These are phyloP conservation scores for Ogataea saltuana DNA, from an alignment of 805 yeast genomes.

Conservation along the genomic window DNA sequence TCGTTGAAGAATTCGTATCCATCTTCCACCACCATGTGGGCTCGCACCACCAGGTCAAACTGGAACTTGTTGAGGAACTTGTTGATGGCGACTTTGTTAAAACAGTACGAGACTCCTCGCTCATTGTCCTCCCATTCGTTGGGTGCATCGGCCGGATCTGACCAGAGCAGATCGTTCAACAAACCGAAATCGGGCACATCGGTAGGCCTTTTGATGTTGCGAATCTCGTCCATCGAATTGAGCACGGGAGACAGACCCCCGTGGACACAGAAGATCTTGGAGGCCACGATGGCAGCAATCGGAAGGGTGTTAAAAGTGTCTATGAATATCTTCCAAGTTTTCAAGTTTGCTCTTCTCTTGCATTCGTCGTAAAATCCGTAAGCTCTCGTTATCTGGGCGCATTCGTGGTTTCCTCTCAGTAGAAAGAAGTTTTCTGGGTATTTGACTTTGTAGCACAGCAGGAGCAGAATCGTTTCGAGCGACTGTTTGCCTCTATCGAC, in stretches of 20 bases:
- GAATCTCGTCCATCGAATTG: slow-evolving; percentile 70
- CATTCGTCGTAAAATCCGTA: slow-evolving; percentile 98
- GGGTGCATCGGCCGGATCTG: slow-evolving; percentile 80
- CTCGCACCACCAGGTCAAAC: slow-evolving; percentile 79
- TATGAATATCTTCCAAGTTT: slow-evolving; percentile 90
- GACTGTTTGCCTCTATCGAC: slow-evolving; percentile 98
- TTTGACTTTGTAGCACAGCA: slow-evolving; percentile 91
- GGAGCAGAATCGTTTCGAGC: slow-evolving; percentile 82
- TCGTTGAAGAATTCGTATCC: slow-evolving; percentile 79
- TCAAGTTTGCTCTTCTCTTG: slow-evolving; percentile 87
- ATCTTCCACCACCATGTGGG: slow-evolving; percentile 86
- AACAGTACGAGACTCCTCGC: slow-evolving; percentile 80
- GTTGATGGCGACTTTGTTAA: slow-evolving; percentile 76
- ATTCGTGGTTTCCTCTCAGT: slow-evolving; percentile 94
- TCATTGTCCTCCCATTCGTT: slow-evolving; percentile 90
- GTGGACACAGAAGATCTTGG: slow-evolving; percentile 89
- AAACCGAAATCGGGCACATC: slow-evolving; percentile 85
- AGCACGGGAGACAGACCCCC: slow-evolving; percentile 81
- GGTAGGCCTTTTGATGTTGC: slow-evolving; percentile 76
- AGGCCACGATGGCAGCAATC: slow-evolving; percentile 92
- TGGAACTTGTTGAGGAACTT: slow-evolving; percentile 73
- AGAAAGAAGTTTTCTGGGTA: slow-evolving; percentile 95
- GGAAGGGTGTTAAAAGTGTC: slow-evolving; percentile 96
- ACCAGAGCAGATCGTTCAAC: slow-evolving; percentile 76
- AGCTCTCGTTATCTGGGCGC: slow-evolving; percentile 94